Percentiles rank a stretch among this genome's conserved stretches.
Evolutionary conservation across 1,284 basidiomycete genomes (phyloP).

Genomic region (Inonotus hispidus): DNA sequence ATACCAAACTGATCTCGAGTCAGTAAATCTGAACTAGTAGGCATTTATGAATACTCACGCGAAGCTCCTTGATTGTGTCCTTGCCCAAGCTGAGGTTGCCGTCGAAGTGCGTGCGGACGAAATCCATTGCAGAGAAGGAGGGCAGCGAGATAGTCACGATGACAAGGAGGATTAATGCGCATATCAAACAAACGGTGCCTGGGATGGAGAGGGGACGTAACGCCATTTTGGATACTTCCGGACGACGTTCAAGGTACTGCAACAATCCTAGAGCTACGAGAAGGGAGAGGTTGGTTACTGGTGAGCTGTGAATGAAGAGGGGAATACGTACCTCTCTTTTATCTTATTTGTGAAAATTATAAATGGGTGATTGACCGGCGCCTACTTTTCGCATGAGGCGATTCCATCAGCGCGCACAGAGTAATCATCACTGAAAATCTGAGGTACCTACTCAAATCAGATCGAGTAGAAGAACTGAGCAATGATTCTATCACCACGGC

Average conservation of each 20-base stretch:
- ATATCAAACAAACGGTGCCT: slow-evolving; percentile 54
- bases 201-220: slow-evolving; percentile 7
- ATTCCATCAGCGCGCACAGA: too few species aligned
- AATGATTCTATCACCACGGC: background rate
- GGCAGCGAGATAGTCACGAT: too few species aligned
- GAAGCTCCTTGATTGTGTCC: slow-evolving; percentile 37
- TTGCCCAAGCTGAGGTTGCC: slow-evolving; percentile 26
- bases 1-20: slow-evolving; percentile 46
- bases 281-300: too few species aligned
- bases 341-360: background rate
- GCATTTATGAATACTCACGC: slow-evolving; percentile 39
- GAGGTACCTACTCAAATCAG: background rate
- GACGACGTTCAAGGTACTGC: too few species aligned
- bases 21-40: background rate
- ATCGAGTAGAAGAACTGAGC: background rate
- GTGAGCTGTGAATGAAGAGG: background rate
- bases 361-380: too few species aligned
- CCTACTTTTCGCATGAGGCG: too few species aligned
- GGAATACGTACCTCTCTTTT: background rate
- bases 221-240: background rate
- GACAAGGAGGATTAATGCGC: slow-evolving; percentile 59
- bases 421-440: background rate
- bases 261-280: too few species aligned
- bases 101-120: slow-evolving; percentile 50
- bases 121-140: too few species aligned